phyloP scores from a whole-genome alignment of 306 rosid genomes.

The Fragaria ananassa region DNA sequence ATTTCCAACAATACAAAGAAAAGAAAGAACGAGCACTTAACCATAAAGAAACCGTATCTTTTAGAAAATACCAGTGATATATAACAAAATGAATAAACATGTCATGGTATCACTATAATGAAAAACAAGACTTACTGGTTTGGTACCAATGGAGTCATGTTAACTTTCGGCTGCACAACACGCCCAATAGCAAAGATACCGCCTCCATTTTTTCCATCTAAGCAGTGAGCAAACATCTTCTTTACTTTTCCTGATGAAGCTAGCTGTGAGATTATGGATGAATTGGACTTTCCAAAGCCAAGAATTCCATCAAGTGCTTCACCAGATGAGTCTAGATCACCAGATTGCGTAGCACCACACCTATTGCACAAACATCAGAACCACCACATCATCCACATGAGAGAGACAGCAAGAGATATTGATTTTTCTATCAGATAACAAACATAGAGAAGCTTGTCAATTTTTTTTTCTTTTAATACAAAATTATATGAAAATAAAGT shows the following conservation, averaged over 20 bases:
- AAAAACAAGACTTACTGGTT: slow-evolving; percentile 70
- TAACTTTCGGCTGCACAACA: slow-evolving; percentile 94
- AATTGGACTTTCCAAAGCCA: slow-evolving; percentile 95
- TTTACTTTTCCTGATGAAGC: slow-evolving; percentile 83
- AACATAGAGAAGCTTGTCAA: background rate
- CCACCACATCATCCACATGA: slow-evolving; percentile 7
- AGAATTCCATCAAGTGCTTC: slow-evolving; percentile 99
- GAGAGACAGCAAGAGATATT: background rate
- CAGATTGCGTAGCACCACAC: slow-evolving; percentile 96
- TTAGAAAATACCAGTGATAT: background rate
- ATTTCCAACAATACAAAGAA: background rate
- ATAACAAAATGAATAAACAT: slow-evolving; percentile 6
- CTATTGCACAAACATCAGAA: slow-evolving; percentile 42
- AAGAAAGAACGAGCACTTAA: background rate
- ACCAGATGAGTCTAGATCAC: slow-evolving; percentile 58
- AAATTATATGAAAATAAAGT: background rate
- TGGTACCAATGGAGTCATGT: slow-evolving; percentile 78
- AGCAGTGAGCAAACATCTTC: slow-evolving; percentile 99
- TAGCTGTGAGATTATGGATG: slow-evolving; percentile 89
- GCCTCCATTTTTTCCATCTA: slow-evolving; percentile 91
- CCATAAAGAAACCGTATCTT: background rate
- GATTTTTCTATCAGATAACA: background rate
- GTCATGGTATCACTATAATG: background rate
- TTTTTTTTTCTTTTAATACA: background rate
- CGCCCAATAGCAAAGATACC: slow-evolving; percentile 97